These are phyloP conservation scores for Chloris gayana DNA, from an alignment of 176 grass and related monocot genomes.

Conservation along the genomic window DNA sequence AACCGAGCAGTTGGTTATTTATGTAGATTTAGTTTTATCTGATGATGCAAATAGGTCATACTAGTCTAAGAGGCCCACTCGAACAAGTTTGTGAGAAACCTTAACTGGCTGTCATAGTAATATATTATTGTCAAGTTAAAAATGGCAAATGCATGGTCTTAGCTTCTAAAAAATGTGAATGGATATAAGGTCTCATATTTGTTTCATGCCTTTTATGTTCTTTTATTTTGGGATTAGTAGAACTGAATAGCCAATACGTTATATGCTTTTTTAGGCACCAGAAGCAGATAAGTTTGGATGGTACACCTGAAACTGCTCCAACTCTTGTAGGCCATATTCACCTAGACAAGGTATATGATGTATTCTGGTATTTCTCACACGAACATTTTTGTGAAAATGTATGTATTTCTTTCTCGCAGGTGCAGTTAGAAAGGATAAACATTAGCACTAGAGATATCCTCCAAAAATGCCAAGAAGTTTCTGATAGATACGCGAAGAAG, in stretches of 20 bases:
- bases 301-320: conserved; percentile 54
- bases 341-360: conserved; percentile 67
- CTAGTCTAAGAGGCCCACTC: neutral
- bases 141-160: conserved; percentile 14
- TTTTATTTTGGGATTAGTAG: conserved; percentile 9
- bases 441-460: conserved; percentile 66
- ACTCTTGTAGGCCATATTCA: conserved; percentile 88
- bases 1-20: conserved; percentile 1
- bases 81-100: neutral
- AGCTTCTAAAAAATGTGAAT: conserved; percentile 14
- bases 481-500: conserved; percentile 69
- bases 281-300: conserved; percentile 58
- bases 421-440: conserved; percentile 67
- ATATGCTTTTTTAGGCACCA: conserved; percentile 61
- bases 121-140: neutral
- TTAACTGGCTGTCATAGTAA: neutral
- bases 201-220: conserved; percentile 11
- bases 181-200: neutral
- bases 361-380: conserved; percentile 18
- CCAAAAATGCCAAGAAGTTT: conserved; percentile 66
- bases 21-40: neutral
- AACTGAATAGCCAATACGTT: neutral
- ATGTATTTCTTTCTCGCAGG: conserved; percentile 51
- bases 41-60: neutral
- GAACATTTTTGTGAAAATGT: conserved; percentile 21